Base-by-base conservation (phyloP, 768 basidiomycete species). In the Naematelia encephala region DNA sequence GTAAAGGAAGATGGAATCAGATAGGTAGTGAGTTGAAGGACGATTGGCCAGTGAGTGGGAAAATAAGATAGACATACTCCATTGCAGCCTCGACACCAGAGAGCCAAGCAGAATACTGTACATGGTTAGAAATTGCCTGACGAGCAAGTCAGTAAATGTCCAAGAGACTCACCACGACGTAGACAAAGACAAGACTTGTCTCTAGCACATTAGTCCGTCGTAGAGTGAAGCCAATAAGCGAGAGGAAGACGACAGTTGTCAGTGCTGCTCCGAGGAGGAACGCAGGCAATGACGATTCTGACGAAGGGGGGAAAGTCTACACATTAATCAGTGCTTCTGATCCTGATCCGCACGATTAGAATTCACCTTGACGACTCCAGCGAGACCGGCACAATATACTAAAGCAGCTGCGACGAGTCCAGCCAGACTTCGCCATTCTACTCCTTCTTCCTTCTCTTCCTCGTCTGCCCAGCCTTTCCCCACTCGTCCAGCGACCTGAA, bases 121-220 rank as follows among this genome's bases (percentile, higher is more conserved):
- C 4, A 39, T 39, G 1, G 21, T 25, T 28, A 54, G 21, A 30
- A 16, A 56, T 25, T 29, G 39, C 14, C 12, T 23, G 46, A 8
- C 34, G 19, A 21, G 4, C 13, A 22, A 1, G 19, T 51, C 26
- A 55, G 27, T 76, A 90, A 91, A 14, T 10, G 8, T 16, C 12
- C 5, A 16, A 30, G 13, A 26, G 49, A 64, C 70, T 39, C 47
- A 72, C 70, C 4, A 90, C 89, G 43, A 96, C 83, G 75, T 93
- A 90, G 25, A 93, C 80, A 2, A 90, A 87, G 25, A 97, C 84
- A 49, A 89, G 85, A 1, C 88, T 86, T 2, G 91, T 91, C 76
- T 97, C 93, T 56, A 96, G 87, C 50, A 94, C 88, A 69, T 94
- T 94, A 43, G 92, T 94, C 52, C 90, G 83, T 55, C 90, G 84